Conservation (phyloP, 2,329 filamentous ascomycete genomes). For the Stagonosporopsis rhizophila region DNA sequence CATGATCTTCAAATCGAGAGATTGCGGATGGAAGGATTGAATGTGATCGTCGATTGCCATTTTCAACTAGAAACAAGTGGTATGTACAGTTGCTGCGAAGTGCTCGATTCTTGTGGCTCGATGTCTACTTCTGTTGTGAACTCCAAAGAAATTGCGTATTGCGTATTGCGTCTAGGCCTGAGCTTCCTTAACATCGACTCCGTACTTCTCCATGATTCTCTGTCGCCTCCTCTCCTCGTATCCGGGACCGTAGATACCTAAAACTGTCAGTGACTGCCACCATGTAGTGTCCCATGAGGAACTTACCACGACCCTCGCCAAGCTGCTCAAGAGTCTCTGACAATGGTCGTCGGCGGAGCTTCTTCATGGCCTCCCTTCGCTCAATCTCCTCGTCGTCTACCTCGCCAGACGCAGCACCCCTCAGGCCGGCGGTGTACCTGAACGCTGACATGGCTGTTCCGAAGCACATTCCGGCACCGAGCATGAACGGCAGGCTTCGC, state of each 20-base stretch:
- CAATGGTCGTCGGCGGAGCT: conserved; percentile 74
- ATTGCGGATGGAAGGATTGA: not conserved
- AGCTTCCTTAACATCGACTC: conserved; percentile 71
- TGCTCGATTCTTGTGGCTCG: conserved; percentile 18
- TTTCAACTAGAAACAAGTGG: conserved; percentile 18
- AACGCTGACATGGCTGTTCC: conserved; percentile 68
- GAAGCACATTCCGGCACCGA: conserved; percentile 70
- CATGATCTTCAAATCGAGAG: not conserved
- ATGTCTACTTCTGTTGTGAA: conserved; percentile 28
- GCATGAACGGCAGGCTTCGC: conserved; percentile 71
- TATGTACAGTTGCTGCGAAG: conserved; percentile 29
- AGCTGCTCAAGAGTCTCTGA: conserved; percentile 82
- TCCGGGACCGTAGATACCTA: conserved; percentile 80
- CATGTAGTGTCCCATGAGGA: not conserved
- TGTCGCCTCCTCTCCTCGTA: conserved; percentile 85
- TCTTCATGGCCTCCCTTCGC: conserved; percentile 76
- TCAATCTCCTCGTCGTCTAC: conserved; percentile 74
- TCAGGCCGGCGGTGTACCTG: conserved; percentile 70
- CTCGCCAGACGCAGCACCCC: conserved; percentile 62
- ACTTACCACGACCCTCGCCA: conserved; percentile 84
- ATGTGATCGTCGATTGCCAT: conserved; percentile 5
- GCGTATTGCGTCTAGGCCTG: conserved; percentile 30
- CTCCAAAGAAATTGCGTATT: conserved; percentile 28
- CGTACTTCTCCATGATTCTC: conserved; percentile 85
- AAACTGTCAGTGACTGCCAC: conserved; percentile 7